Conservation (phyloP, 2,329 filamentous ascomycete species). For the Colletotrichum karsti region DNA sequence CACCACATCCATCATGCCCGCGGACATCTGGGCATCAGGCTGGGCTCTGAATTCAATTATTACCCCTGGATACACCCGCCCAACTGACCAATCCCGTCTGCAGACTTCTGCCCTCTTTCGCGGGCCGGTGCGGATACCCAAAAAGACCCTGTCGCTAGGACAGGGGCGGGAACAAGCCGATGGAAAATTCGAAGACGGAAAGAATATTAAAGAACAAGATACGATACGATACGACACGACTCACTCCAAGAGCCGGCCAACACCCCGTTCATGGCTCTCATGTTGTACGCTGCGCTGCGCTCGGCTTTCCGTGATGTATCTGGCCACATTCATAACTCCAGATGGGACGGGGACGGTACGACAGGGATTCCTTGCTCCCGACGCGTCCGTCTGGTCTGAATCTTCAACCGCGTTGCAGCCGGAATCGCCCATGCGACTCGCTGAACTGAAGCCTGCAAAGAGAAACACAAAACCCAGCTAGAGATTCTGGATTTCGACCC, state of each 20-base stretch:
- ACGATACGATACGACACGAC: not conserved
- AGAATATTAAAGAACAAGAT: not conserved
- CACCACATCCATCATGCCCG: not conserved
- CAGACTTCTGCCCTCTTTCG: not conserved
- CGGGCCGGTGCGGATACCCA: constrained; percentile 21
- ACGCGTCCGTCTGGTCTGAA: not conserved
- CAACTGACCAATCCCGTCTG: constrained; percentile 18
- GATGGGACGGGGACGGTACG: not conserved
- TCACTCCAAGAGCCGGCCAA: not conserved
- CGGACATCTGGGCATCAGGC: not conserved
- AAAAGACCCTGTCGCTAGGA: constrained; percentile 9
- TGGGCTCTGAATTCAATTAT: not conserved
- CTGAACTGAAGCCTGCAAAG: too few relatives aligned
- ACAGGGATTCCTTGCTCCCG: not conserved
- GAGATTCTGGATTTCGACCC: not conserved
- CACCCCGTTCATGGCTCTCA: not conserved
- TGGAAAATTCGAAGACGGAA: not conserved
- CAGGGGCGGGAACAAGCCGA: constrained; percentile 13
- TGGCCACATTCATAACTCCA: too few relatives aligned
- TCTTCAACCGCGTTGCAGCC: not conserved
- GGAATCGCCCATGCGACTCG: not conserved
- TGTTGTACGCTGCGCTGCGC: too few relatives aligned
- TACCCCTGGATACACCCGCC: constrained; percentile 3
- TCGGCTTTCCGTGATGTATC: too few relatives aligned
- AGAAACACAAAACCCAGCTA: not conserved